phyloP scores from a whole-genome alignment of 176 grass and related monocot genomes.

The Tuctoria greenei region DNA sequence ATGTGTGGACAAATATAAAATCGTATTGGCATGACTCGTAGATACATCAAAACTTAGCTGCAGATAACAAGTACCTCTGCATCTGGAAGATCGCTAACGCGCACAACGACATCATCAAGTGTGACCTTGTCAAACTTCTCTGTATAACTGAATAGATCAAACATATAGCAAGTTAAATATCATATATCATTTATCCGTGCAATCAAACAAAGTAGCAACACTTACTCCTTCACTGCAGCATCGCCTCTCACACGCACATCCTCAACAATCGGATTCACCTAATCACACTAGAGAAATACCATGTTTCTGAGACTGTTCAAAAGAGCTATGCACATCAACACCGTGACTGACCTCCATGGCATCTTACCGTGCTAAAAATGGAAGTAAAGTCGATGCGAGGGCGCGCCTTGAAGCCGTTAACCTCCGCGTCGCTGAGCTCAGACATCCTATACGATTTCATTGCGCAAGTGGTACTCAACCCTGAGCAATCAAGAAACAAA shows the following conservation, averaged over 20 bases:
- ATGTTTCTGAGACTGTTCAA: conserved; percentile 4
- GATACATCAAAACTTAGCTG: background rate
- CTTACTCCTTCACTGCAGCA: conserved; percentile 81
- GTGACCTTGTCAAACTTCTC: conserved; percentile 82
- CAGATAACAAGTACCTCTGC: conserved; percentile 50
- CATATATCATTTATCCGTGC: background rate
- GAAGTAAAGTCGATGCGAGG: conserved; percentile 93
- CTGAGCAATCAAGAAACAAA: conserved; percentile 33
- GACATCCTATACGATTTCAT: conserved; percentile 92
- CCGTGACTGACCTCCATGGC: background rate
- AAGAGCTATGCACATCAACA: background rate
- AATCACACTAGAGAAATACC: background rate
- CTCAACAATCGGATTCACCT: conserved; percentile 94
- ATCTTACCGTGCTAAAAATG: conserved; percentile 77
- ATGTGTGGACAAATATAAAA: background rate
- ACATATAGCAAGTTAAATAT: conserved; percentile 10
- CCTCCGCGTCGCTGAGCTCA: conserved; percentile 66
- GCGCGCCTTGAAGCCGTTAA: conserved; percentile 71
- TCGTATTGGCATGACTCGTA: background rate
- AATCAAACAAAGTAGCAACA: conserved; percentile 1
- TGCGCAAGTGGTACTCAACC: conserved; percentile 41
- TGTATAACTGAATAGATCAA: conserved; percentile 68
- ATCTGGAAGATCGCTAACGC: conserved; percentile 63
- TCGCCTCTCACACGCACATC: conserved; percentile 81
- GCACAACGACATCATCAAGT: conserved; percentile 59